Conservation (phyloP, 768 basidiomycete genomes). For the Mycena polygramma region DNA sequence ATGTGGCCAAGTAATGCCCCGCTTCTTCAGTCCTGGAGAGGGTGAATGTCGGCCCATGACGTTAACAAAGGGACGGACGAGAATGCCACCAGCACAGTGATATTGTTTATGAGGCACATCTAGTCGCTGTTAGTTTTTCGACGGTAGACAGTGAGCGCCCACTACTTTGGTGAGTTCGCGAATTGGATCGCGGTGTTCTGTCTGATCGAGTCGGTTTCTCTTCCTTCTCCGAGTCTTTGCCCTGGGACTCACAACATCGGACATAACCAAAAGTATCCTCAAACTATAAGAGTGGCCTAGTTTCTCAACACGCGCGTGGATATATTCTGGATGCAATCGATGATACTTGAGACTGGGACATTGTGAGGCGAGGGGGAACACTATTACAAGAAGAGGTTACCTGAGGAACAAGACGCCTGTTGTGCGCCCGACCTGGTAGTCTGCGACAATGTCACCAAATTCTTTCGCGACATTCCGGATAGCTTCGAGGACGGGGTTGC, state of each 20-base stretch:
- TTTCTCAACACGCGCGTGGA: slow-evolving; percentile 90
- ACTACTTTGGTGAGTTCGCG: slow-evolving; percentile 93
- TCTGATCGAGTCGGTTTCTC: slow-evolving; percentile 56
- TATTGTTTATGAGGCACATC: slow-evolving; percentile 91
- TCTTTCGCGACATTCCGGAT: slow-evolving; percentile 94
- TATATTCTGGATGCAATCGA: slow-evolving; percentile 97
- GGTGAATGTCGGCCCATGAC: slow-evolving; percentile 17
- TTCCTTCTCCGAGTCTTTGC: slow-evolving; percentile 10
- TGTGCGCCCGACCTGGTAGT: slow-evolving; percentile 96
- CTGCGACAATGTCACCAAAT: slow-evolving; percentile 92
- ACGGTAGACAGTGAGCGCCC: slow-evolving; percentile 19
- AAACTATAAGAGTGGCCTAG: slow-evolving; percentile 87
- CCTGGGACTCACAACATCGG: slow-evolving; percentile 83
- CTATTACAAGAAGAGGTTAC: slow-evolving; percentile 51
- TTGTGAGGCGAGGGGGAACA: not conserved
- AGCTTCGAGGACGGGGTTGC: slow-evolving; percentile 89
- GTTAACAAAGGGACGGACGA: slow-evolving; percentile 64
- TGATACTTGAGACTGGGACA: slow-evolving; percentile 87
- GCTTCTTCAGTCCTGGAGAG: slow-evolving; percentile 85
- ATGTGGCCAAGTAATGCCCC: slow-evolving; percentile 89
- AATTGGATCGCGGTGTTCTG: slow-evolving; percentile 91
- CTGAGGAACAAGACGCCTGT: slow-evolving; percentile 94
- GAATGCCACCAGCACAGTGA: slow-evolving; percentile 94
- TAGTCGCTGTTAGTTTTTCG: slow-evolving; percentile 42
- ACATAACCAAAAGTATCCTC: slow-evolving; percentile 88